Evolutionary conservation across 352 stramenopile species (phyloP), one percentile per base, ranked within the genome.

Genomic region (Pythium volutum): DNA sequence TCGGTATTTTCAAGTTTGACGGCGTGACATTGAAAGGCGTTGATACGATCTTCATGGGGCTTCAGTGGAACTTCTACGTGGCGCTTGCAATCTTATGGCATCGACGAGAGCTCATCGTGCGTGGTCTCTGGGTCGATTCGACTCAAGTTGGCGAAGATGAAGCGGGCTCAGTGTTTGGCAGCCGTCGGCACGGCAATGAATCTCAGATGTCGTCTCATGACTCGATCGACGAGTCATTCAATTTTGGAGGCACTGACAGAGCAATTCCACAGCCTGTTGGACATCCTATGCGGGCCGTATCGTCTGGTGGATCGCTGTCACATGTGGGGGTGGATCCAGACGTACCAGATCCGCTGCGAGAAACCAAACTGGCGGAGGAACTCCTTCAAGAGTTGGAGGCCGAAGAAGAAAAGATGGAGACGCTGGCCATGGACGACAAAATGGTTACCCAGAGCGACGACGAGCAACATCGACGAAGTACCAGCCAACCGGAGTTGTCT

Each of bases 1-100:
- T 94, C 49, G 87, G 87, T 3, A 54, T 96, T 27, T 96, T 92
- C 71, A 96, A 96, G 63, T 94, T 92, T 26, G 84, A 96, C 41
- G 87, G 84, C 0, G 72, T 70, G 42, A 76, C 79, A 23, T 26
- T 69, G 20, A 18, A 16, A 20, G 49, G 45, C 6, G 79, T 88
- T 14, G 48, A 77, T n/a, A 69, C 73, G 0, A 83, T 90, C 20
- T 88, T 88, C 25, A 64, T 71, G 26, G 87, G 87, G 14, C 59
- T 96, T 12, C 81, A 93, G 61, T 96, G 87, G 87, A 70, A 93
- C 52, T 93, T 96, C 41, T 89, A 91, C 58, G 74, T 94, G 8
- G 74, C 93, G 51, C 52, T 93, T 6, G 81, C 76, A 23, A 67
- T 96, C 7, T 59, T 94, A 51, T 96, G 83, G 81, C 84, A 96